Evolutionary conservation across 306 rosid genomes (phyloP).

Genomic region (Pterocarpus macrocarpus): DNA sequence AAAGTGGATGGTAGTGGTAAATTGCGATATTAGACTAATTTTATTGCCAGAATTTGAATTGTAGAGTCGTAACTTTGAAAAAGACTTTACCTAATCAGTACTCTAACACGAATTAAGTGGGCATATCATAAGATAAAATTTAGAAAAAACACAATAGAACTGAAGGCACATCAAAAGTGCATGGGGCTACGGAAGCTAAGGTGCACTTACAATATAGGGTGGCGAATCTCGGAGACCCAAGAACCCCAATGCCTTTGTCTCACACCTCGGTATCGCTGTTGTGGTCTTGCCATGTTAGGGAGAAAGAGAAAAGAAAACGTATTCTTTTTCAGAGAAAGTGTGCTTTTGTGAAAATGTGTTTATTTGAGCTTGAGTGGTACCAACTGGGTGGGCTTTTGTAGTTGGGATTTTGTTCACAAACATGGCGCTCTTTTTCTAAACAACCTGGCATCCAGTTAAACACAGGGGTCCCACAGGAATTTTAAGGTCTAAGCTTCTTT

Average conservation of each 20-base stretch:
- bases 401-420: slow-evolving; percentile 51
- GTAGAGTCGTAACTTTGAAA: no score
- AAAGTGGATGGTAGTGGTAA: no score
- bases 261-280: slow-evolving; percentile 81
- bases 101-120: no score
- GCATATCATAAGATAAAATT: no score
- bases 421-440: slow-evolving; percentile 35
- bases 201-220: slow-evolving; percentile 72
- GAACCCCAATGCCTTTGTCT: slow-evolving; percentile 92
- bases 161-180: neutral
- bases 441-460: slow-evolving; percentile 55
- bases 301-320: slow-evolving; percentile 15
- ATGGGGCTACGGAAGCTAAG: neutral
- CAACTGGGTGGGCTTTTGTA: slow-evolving; percentile 53
- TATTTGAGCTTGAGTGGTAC: no score
- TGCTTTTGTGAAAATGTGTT: neutral
- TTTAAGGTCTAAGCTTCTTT: slow-evolving; percentile 29
- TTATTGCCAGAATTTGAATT: no score
- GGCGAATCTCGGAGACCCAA: slow-evolving; percentile 89
- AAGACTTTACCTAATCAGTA: no score
- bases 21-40: no score
- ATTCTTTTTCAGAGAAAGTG: slow-evolving; percentile 41
- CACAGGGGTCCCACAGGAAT: slow-evolving; percentile 53
- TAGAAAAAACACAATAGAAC: no score
- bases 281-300: slow-evolving; percentile 70